Conservation (phyloP, 305 asterid species). For the Fraxinus angustifolia region DNA sequence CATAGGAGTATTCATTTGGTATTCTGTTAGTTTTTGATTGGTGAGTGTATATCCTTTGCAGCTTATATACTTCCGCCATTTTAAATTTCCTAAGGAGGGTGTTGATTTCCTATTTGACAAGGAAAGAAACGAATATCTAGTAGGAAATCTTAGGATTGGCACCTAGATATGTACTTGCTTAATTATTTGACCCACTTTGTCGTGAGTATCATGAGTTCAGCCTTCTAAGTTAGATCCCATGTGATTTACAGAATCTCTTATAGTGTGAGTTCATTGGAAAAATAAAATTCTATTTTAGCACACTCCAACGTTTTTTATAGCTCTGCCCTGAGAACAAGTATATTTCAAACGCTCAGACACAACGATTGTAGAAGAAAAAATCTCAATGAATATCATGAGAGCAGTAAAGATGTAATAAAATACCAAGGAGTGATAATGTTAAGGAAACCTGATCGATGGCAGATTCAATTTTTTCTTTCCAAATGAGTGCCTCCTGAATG, state of each 20-base stretch:
- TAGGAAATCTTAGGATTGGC: background rate
- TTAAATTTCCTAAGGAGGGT: background rate
- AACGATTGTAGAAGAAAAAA: background rate
- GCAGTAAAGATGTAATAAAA: constrained; percentile 12
- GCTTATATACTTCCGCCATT: background rate
- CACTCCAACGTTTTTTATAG: background rate
- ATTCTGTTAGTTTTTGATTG: background rate
- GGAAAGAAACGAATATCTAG: background rate
- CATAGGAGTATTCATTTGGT: background rate
- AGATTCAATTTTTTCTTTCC: constrained; percentile 77
- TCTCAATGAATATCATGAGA: background rate
- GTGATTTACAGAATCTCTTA: background rate
- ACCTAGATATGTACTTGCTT: background rate
- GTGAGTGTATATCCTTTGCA: background rate
- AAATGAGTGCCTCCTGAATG: constrained; percentile 79
- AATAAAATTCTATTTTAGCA: background rate
- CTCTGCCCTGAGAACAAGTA: background rate
- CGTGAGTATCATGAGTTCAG: background rate
- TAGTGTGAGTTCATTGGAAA: background rate
- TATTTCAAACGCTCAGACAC: background rate
- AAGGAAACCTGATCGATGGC: constrained; percentile 82
- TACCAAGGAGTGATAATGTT: constrained; percentile 17
- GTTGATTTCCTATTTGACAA: background rate
- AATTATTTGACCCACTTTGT: background rate
- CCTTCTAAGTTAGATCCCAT: background rate